Base-by-base conservation (phyloP, 2,329 filamentous ascomycete genomes). In the Fusarium musae region DNA sequence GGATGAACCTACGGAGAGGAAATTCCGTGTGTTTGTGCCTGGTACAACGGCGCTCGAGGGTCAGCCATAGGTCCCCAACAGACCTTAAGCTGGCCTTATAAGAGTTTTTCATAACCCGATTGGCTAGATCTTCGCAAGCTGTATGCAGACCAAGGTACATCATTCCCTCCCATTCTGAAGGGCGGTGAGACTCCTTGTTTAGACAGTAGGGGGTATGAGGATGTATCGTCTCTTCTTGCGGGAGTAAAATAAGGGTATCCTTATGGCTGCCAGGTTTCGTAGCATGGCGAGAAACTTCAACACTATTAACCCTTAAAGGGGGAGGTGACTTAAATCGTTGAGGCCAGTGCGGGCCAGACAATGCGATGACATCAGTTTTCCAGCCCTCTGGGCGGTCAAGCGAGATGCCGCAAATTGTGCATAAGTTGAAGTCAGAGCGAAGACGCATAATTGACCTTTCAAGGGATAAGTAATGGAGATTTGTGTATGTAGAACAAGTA, bases 261-360 rank as follows among this genome's bases (percentile, higher is more conserved):
- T 7, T 17, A 15, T 13, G 5, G 5, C 11, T 9, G 17, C 12
- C 9, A 19, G 17, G 17, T 28, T 28, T 21, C 17, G 43, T 13
- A 12, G 19, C 34, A 26, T 63, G 46, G 5, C 57, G 57, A 23
- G 30, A 16, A 15, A 69, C 32, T 23, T 37, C 17, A 19, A 2
- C 36, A 5, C 40, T 28, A 2, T 28, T 5, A 7, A 58, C 19
- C 43, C 47, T 30, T 3, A 23, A 5, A 11, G 21, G 13, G 1
- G 5, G 12, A 37, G 57, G 16, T 16, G 17, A 4, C 3, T 12
- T 6, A 8, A 3, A 19, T 5, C 10, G 17, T 8, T 34, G 16
- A 19, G 66, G 57, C 66, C 63, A 69, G 23, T 68, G 52, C 2
- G 63, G 56, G 3, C 57, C 66, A 11, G 21, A 11, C 34, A 68